phyloP scores from a whole-genome alignment of 2,329 filamentous ascomycete species.

The Alternaria sp. region DNA sequence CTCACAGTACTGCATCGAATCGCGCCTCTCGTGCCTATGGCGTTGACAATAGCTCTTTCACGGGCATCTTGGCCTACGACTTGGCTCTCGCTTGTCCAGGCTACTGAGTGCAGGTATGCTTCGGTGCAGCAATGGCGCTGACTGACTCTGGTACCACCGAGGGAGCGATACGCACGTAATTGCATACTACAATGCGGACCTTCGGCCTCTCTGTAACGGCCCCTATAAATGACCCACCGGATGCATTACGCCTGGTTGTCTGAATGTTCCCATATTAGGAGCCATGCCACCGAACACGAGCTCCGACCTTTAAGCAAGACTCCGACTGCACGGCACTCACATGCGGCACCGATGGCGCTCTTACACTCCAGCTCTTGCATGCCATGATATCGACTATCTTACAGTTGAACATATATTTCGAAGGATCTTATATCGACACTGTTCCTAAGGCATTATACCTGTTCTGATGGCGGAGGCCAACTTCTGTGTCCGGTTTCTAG shows the following conservation, averaged over 20 bases:
- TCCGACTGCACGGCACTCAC: slow-evolving; percentile 16
- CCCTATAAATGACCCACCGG: background rate
- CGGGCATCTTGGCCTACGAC: background rate
- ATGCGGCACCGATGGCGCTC: slow-evolving; percentile 11
- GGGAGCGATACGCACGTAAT: slow-evolving; percentile 12
- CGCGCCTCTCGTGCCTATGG: slow-evolving; percentile 17
- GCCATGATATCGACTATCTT: slow-evolving; percentile 28
- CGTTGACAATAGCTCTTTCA: slow-evolving; percentile 7
- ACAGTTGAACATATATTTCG: slow-evolving; percentile 8
- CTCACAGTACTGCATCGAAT: slow-evolving; percentile 1
- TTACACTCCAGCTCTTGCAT: slow-evolving; percentile 22
- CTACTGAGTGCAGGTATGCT: slow-evolving; percentile 5
- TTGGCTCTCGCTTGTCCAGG: background rate
- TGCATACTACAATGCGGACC: slow-evolving; percentile 5
- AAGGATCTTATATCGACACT: slow-evolving; percentile 15
- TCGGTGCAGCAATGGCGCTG: slow-evolving; percentile 21
- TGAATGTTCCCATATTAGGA: slow-evolving; percentile 2
- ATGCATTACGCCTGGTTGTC: slow-evolving; percentile 1
- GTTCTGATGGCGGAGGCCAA: slow-evolving; percentile 35
- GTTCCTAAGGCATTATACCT: slow-evolving; percentile 14
- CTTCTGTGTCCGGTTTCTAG: slow-evolving; percentile 20
- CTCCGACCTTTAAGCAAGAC: slow-evolving; percentile 1
- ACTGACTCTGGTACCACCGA: slow-evolving; percentile 9
- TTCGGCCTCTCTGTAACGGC: background rate
- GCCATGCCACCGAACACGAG: background rate